These are phyloP conservation scores for Akanthomyces muscarius DNA, from an alignment of 2,329 filamentous ascomycete species.

Conservation along the genomic window DNA sequence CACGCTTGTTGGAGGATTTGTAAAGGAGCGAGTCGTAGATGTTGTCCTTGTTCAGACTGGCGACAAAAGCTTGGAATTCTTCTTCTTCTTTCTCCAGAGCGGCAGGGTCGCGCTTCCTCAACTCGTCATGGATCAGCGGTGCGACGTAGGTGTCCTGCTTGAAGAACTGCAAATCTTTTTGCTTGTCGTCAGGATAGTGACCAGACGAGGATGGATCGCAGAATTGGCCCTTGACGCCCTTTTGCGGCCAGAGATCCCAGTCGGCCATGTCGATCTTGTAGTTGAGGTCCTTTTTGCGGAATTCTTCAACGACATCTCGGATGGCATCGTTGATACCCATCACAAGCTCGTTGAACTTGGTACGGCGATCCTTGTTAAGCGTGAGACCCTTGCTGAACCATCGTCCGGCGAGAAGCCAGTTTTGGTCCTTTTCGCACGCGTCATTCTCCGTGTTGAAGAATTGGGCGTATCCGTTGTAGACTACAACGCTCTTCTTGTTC, in stretches of 20 bases:
- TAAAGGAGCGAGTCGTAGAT: conserved; percentile 25
- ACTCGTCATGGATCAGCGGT: conserved; percentile 9
- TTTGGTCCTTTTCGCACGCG: conserved; percentile 20
- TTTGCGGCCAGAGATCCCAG: conserved; percentile 28
- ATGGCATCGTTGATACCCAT: conserved; percentile 27
- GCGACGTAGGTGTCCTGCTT: conserved; percentile 25
- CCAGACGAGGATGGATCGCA: conserved; percentile 25
- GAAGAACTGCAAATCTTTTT: conserved; percentile 32
- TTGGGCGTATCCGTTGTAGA: conserved; percentile 29
- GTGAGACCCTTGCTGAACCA: conserved; percentile 4
- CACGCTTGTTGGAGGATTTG: conserved; percentile 21
- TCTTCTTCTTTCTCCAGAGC: conserved; percentile 15
- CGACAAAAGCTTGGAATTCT: conserved; percentile 1
- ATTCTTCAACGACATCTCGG: conserved; percentile 26
- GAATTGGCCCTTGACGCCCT: conserved; percentile 29
- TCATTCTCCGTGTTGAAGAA: conserved; percentile 31
- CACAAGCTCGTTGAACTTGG: conserved; percentile 28
- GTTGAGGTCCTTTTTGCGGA: conserved; percentile 13
- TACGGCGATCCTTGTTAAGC: conserved; percentile 27
- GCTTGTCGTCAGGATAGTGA: conserved; percentile 27
- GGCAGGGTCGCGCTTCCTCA: conserved; percentile 13
- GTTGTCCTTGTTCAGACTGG: conserved; percentile 8
- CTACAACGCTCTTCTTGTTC: conserved; percentile 27
- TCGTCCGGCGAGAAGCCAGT: neutral
- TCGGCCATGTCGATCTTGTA: conserved; percentile 27